Evolutionary conservation across 495 filamentous ascomycete genomes (phyloP), one percentile per base, ranked within the genome.

Genomic region (Corynascus novoguineensis): DNA sequence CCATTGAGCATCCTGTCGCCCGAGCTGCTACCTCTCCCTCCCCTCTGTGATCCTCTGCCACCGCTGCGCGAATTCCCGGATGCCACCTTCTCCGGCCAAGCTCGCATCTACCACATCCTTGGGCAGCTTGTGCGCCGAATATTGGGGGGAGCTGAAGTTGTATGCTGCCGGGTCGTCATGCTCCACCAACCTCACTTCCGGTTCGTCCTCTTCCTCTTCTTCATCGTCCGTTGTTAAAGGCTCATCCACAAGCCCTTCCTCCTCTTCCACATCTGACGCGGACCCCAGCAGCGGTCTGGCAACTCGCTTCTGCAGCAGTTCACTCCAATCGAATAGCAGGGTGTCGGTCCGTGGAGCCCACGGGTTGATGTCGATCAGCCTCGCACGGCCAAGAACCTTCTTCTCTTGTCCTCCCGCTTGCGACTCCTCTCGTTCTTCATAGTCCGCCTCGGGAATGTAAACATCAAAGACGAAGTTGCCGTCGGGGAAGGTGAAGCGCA

Each of bases 31-130:
- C 54, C 50, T 55, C 38, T 51, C 49, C 32, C 49, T 40, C 34
- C 63, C 52, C 48, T 62, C 64, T 2, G 58, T 57, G 61, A 95
- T 85, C 58, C 87, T 82, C 73, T 86, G 87, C 93, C 93, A 98
- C 65, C 86, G 80, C 57, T 80, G 79, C 64, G 92, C 84, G 74
- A 97, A 96, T 71, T 96, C 91, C 55, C 84, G 80, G 78, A 97
- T 82, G 0, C 81, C 81, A 9, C 81, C 83, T 53, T 82, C 79
- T 2, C 93, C 93, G 1, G 81, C 82, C 49, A 86, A 66, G 45
- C 88, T 87, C 2, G 93, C 93, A 65, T 98, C 91, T 19, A 97
- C 93, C 21, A 99, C 87, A 51, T 99, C 93, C 68, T 82, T 88
- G 7, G 93, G 93, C 60, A 99, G 68, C 72, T 99, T 99, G 67